These are phyloP conservation scores for Trichoderma asperelloides DNA, from an alignment of 495 filamentous ascomycete genomes.

Conservation along the genomic window DNA sequence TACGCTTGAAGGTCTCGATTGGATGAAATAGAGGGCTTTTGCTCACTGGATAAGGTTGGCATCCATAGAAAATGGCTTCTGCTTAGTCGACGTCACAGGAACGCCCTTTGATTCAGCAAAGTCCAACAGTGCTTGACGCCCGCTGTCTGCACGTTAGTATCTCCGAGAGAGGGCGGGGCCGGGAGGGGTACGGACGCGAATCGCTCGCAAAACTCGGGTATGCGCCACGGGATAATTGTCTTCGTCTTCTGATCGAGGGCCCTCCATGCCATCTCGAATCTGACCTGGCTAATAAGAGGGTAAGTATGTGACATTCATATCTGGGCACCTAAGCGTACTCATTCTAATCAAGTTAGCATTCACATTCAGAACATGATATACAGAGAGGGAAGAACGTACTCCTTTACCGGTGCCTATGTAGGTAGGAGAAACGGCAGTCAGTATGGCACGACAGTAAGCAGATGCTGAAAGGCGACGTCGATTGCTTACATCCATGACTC, in stretches of 20 bases:
- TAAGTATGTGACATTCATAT: neutral
- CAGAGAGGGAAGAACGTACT: conserved; percentile 12
- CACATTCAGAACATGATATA: neutral
- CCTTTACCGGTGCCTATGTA: conserved; percentile 56
- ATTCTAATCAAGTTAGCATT: conserved; percentile 9
- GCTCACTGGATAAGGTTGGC: conserved; percentile 81
- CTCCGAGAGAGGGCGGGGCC: neutral
- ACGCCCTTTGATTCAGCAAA: conserved; percentile 72
- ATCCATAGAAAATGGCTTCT: conserved; percentile 78
- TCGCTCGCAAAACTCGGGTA: conserved; percentile 71
- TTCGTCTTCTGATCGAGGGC: conserved; percentile 69
- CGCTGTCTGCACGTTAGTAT: conserved; percentile 23
- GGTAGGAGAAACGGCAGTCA: neutral
- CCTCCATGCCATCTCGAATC: conserved; percentile 18
- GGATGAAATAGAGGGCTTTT: neutral
- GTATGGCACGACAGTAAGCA: conserved; percentile 3
- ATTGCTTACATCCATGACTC: conserved; percentile 49
- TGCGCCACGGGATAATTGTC: conserved; percentile 84
- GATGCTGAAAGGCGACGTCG: neutral
- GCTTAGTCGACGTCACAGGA: conserved; percentile 79
- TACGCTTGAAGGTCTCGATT: neutral
- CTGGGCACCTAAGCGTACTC: conserved; percentile 12
- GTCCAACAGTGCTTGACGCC: conserved; percentile 80
- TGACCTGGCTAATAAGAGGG: conserved; percentile 7
- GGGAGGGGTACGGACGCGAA: conserved; percentile 37